Conservation (phyloP, 306 rosid genomes). For the Cyclanthera cordifolia region DNA sequence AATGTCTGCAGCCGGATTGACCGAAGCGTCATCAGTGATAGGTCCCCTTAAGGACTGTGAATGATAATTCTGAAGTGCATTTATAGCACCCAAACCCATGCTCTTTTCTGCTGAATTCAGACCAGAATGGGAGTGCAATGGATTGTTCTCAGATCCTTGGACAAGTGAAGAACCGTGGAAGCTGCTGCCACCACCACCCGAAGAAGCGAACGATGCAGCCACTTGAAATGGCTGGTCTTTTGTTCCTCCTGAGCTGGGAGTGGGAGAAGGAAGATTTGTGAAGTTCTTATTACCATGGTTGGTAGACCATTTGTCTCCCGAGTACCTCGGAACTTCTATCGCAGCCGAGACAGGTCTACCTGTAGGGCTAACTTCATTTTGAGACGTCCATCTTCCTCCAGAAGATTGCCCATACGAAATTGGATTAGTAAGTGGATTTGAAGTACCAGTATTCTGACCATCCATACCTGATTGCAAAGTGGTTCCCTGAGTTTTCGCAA, state of each 20-base stretch:
- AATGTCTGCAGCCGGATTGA: slow-evolving; percentile 32
- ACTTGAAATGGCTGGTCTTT: slow-evolving; percentile 39
- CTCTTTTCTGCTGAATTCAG: not conserved
- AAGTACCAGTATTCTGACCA: slow-evolving; percentile 32
- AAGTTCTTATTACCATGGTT: slow-evolving; percentile 35
- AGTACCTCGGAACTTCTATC: slow-evolving; percentile 50
- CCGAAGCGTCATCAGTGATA: slow-evolving; percentile 21
- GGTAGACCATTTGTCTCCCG: slow-evolving; percentile 47
- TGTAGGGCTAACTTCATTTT: slow-evolving; percentile 27
- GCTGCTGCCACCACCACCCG: slow-evolving; percentile 28
- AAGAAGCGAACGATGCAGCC: slow-evolving; percentile 28
- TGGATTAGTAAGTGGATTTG: slow-evolving; percentile 23
- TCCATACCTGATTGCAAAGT: slow-evolving; percentile 36
- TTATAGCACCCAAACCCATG: slow-evolving; percentile 21
- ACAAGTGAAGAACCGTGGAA: slow-evolving; percentile 27
- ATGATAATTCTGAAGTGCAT: slow-evolving; percentile 33
- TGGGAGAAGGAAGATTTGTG: slow-evolving; percentile 86
- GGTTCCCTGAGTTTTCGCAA: slow-evolving; percentile 40
- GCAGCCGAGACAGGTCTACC: slow-evolving; percentile 37
- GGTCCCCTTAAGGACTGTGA: slow-evolving; percentile 28
- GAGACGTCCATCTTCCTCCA: slow-evolving; percentile 48
- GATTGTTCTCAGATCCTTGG: slow-evolving; percentile 20
- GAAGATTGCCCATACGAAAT: slow-evolving; percentile 32
- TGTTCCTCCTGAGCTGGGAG: slow-evolving; percentile 54
- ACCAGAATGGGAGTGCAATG: too few relatives aligned